These are phyloP conservation scores for Entonaema liquescens DNA, from an alignment of 495 filamentous ascomycete genomes.

Conservation along the genomic window DNA sequence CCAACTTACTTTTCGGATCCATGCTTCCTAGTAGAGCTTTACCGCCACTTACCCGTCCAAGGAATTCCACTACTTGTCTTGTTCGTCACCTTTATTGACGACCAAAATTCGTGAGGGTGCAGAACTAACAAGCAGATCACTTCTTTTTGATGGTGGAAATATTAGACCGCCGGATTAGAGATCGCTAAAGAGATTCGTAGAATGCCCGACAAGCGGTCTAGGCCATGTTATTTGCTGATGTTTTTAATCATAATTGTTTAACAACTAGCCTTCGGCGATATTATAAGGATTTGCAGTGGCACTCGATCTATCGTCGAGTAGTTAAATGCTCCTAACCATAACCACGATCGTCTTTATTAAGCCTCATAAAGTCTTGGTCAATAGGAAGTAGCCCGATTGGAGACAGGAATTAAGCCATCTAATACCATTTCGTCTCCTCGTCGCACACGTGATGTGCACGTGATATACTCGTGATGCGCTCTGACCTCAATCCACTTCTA, in stretches of 20 bases:
- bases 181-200: neutral
- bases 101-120: neutral
- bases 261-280: neutral
- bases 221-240: neutral
- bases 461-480: neutral
- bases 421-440: too few relatives aligned
- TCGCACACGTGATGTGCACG: neutral
- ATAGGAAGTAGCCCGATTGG: too few relatives aligned
- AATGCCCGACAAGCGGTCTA: neutral
- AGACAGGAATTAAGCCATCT: too few relatives aligned
- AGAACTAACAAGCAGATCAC: neutral
- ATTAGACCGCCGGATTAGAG: neutral
- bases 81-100: neutral
- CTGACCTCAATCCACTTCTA: neutral
- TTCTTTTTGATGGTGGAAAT: neutral
- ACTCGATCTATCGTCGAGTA: neutral
- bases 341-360: too few relatives aligned
- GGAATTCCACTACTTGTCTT: neutral
- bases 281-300: neutral
- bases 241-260: neutral
- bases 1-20: neutral
- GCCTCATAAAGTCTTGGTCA: too few relatives aligned
- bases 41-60: neutral
- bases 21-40: neutral
- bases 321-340: neutral